phyloP scores from a whole-genome alignment of 495 filamentous ascomycete genomes.

The Penicillium longicatenatum region DNA sequence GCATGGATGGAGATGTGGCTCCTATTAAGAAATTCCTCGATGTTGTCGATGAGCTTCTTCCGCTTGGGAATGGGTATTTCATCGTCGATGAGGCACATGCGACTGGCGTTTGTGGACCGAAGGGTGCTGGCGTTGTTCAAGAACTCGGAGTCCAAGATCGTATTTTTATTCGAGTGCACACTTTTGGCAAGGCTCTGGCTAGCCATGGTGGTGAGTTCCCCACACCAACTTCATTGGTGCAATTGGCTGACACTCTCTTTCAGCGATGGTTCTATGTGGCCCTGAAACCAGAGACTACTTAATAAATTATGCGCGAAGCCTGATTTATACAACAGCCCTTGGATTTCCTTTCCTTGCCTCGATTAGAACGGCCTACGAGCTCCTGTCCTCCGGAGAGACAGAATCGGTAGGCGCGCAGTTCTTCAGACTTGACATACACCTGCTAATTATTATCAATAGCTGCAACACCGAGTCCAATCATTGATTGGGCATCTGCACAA shows the following conservation, averaged over 20 bases:
- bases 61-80: slow-evolving; percentile 61
- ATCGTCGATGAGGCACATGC: slow-evolving; percentile 82
- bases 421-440: background rate
- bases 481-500: slow-evolving; percentile 40
- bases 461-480: slow-evolving; percentile 40
- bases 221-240: background rate
- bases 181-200: slow-evolving; percentile 76
- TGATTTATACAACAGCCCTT: slow-evolving; percentile 52
- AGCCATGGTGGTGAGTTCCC: slow-evolving; percentile 65
- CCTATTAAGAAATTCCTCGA: slow-evolving; percentile 61
- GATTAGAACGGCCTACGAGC: slow-evolving; percentile 47
- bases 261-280: slow-evolving; percentile 50
- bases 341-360: slow-evolving; percentile 52
- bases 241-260: background rate
- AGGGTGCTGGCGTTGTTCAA: slow-evolving; percentile 68
- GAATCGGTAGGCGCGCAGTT: slow-evolving; percentile 31
- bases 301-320: slow-evolving; percentile 49
- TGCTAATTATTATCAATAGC: slow-evolving; percentile 21
- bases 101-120: slow-evolving; percentile 64
- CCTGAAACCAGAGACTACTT: slow-evolving; percentile 42
- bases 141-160: slow-evolving; percentile 64
- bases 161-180: slow-evolving; percentile 70
- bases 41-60: slow-evolving; percentile 57
- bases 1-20: slow-evolving; percentile 79
- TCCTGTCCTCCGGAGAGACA: slow-evolving; percentile 44